Base-by-base conservation (phyloP, 208 protist genomes). In the Zelonia costaricensis region DNA sequence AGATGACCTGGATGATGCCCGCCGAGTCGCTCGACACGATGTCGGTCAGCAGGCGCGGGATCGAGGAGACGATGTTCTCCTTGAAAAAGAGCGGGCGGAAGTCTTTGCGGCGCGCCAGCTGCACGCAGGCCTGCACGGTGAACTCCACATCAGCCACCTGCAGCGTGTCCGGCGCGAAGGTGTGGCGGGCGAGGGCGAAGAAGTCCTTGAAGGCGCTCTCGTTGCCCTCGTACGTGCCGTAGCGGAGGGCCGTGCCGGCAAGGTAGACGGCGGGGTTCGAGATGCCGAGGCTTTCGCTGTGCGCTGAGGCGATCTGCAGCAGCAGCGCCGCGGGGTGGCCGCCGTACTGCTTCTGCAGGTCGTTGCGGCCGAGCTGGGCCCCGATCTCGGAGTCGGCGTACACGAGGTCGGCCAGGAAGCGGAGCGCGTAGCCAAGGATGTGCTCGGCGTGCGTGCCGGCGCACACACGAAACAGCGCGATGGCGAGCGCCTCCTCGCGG, bases 41-140 rank as follows among this genome's bases (percentile, higher is more conserved):
- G 57, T 93, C 80, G 42, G 81, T 93, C 15, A 96, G 80, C 25
- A 94, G 82, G 25, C 76, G 84, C 6, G 86, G 88, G n/a, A 96
- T 76, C 44, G 65, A 84, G 28, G 61, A 55, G 27, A 90, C 57
- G 15, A 94, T 70, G 52, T 79, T 56, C 30, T 87, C 62, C 43
- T 86, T 61, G 47, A 93, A 91, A 60, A 96, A 93, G 33, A 80
- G 83, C 16, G 30, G 40, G 44, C 91, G 87, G 20, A 91, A 67
- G 42, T 71, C 69, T 66, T 94, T 96, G 25, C 71, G 64, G n/a
- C 84, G 75, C 0, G 84, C 84, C 5, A 96, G 59, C 69, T 89
- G 80, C 40, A 86, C 74, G 53, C 86, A 93, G n/a, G 72, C 80
- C 48, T 88, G 84, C 54, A 94, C 84, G 18, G 69, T 70, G 72